Conservation (phyloP, 2,329 filamentous ascomycete genomes). For the Drechslerella stenobrocha region DNA sequence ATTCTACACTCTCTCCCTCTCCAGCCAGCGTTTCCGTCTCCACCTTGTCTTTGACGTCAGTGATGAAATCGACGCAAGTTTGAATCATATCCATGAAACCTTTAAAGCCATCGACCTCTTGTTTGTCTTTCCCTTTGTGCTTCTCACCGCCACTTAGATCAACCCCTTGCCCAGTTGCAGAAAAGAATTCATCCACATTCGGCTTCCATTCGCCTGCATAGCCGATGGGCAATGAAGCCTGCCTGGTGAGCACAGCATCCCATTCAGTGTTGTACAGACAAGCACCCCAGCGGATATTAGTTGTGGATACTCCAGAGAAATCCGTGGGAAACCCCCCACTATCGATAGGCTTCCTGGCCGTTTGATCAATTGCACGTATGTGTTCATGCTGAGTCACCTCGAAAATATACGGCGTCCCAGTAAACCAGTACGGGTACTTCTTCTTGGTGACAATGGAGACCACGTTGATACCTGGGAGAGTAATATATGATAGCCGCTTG, state of each 20-base stretch:
- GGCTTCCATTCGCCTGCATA: constrained; percentile 50
- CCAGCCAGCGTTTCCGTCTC: constrained; percentile 25
- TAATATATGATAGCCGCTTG: constrained; percentile 50
- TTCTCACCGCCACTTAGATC: neutral
- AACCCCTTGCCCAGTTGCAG: constrained; percentile 36
- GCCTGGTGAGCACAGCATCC: constrained; percentile 49
- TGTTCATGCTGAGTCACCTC: constrained; percentile 52
- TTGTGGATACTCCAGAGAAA: constrained; percentile 40
- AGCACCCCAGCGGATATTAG: constrained; percentile 52
- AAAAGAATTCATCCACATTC: constrained; percentile 47
- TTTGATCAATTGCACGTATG: constrained; percentile 18
- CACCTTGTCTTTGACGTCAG: constrained; percentile 36
- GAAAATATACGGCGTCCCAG: constrained; percentile 50
- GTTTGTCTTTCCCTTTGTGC: constrained; percentile 6
- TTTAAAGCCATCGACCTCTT: constrained; percentile 49
- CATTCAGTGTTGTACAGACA: constrained; percentile 50
- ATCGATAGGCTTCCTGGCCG: constrained; percentile 23
- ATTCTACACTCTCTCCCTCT: neutral
- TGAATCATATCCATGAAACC: constrained; percentile 49
- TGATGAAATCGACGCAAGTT: constrained; percentile 48
- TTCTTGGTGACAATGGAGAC: constrained; percentile 51
- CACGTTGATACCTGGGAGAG: constrained; percentile 51
- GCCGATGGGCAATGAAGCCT: constrained; percentile 46
- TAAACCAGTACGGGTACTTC: constrained; percentile 51
- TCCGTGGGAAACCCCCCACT: constrained; percentile 48